A percentile compares a stretch with the other conserved stretches of the same genome.
Evolutionary conservation across 2,329 filamentous ascomycete species (phyloP).

Genomic region (Ophiostoma sp.): DNA sequence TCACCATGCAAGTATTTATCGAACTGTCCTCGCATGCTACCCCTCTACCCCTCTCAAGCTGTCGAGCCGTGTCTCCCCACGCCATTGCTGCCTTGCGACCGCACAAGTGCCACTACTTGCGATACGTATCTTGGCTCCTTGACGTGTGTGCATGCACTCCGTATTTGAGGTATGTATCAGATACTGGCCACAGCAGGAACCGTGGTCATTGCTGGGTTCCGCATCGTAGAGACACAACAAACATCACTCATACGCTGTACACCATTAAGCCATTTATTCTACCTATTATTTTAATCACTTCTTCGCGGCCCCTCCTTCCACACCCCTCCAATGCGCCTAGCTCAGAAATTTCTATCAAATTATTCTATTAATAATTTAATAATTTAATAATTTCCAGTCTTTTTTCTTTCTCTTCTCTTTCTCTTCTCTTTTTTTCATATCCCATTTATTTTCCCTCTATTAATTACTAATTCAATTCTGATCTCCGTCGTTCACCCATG

Average conservation of each 20-base stretch:
- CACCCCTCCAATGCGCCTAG: conserved; percentile 14
- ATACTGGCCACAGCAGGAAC: too few relatives aligned
- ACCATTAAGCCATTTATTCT: conserved; percentile 8
- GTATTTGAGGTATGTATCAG: background rate
- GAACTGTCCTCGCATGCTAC: background rate
- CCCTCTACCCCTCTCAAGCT: conserved; percentile 9
- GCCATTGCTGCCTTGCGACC: conserved; percentile 6
- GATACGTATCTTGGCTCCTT: too few relatives aligned
- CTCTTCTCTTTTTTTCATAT: conserved; percentile 8
- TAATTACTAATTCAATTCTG: too few relatives aligned
- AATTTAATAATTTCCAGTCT: background rate
- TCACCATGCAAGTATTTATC: background rate
- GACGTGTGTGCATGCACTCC: background rate
- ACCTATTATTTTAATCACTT: background rate
- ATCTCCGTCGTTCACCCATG: too few relatives aligned
- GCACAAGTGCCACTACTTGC: too few relatives aligned
- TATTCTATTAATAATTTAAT: background rate
- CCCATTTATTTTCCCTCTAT: too few relatives aligned
- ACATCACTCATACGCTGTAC: background rate
- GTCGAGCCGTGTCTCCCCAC: conserved; percentile 11
- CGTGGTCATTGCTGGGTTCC: too few relatives aligned
- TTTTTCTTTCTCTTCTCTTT: conserved; percentile 11
- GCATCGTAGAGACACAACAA: too few relatives aligned
- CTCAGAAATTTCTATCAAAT: background rate
- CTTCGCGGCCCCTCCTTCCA: background rate